These are phyloP conservation scores for Domatiomyces globalis DNA, from an alignment of 2,329 filamentous ascomycete species.

Conservation along the genomic window DNA sequence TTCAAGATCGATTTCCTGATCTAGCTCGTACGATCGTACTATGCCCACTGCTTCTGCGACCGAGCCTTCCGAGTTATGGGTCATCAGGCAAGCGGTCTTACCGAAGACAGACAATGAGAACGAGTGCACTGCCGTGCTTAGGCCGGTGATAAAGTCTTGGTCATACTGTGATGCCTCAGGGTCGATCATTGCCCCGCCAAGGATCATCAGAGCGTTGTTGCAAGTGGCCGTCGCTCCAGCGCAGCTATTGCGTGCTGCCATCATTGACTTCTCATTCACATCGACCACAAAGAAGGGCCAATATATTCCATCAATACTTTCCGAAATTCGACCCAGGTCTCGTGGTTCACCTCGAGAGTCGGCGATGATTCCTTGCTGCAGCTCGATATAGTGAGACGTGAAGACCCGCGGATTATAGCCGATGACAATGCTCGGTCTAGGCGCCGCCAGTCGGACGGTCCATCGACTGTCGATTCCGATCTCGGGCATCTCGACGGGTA, in stretches of 20 bases:
- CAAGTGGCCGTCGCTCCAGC: constrained; percentile 13
- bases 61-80: constrained; percentile 13
- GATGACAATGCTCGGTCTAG: constrained; percentile 11
- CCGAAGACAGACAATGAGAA: constrained; percentile 16
- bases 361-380: constrained; percentile 16
- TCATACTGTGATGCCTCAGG: constrained; percentile 3
- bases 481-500: constrained; percentile 9
- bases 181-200: constrained; percentile 10
- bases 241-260: constrained; percentile 10
- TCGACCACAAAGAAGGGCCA: constrained; percentile 18
- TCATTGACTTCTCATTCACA: constrained; percentile 10
- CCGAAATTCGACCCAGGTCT: constrained; percentile 14
- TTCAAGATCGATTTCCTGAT: constrained; percentile 12
- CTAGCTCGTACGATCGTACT: constrained; percentile 13
- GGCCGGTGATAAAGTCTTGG: constrained; percentile 6
- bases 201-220: constrained; percentile 16
- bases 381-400: constrained; percentile 9
- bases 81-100: constrained; percentile 13
- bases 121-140: constrained; percentile 12
- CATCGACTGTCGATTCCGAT: constrained; percentile 10
- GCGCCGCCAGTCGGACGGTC: constrained; percentile 11
- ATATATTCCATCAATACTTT: constrained; percentile 11
- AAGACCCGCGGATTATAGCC: constrained; percentile 11
- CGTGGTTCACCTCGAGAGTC: constrained; percentile 12
- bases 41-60: constrained; percentile 9